These are phyloP conservation scores for Capronia americana DNA, from an alignment of 2,329 filamentous ascomycete genomes.

Conservation along the genomic window DNA sequence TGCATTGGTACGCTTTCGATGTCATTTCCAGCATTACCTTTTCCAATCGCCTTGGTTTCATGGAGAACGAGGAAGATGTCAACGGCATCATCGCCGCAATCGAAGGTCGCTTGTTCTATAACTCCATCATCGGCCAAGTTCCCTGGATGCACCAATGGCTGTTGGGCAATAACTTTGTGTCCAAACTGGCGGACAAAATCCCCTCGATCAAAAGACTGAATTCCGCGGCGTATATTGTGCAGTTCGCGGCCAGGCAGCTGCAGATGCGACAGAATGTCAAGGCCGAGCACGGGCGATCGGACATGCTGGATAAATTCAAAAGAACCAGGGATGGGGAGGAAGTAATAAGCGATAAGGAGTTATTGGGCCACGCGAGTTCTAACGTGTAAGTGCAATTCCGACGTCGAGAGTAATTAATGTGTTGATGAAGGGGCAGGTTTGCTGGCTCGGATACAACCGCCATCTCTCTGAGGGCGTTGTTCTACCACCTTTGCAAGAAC, in stretches of 20 bases:
- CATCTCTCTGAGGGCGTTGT: constrained; percentile 39
- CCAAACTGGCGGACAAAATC: constrained; percentile 22
- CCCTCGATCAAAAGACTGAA: constrained; percentile 31
- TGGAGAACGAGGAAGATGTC: constrained; percentile 45
- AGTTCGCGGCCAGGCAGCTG: constrained; percentile 32
- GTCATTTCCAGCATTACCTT: constrained; percentile 48
- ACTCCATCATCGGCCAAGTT: constrained; percentile 33
- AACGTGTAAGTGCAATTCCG: constrained; percentile 27
- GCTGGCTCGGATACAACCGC: constrained; percentile 36
- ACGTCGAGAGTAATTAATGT: neutral
- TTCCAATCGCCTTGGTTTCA: constrained; percentile 45
- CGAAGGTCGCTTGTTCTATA: constrained; percentile 30
- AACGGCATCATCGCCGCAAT: constrained; percentile 45
- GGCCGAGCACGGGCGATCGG: constrained; percentile 21
- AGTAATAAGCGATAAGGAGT: constrained; percentile 31
- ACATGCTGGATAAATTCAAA: constrained; percentile 34
- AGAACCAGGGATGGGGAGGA: constrained; percentile 29
- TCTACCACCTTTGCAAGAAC: constrained; percentile 57
- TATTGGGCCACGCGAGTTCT: constrained; percentile 31
- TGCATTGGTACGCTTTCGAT: constrained; percentile 48
- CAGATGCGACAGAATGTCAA: constrained; percentile 23
- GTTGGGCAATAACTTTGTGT: constrained; percentile 24
- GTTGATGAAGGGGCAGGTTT: constrained; percentile 20
- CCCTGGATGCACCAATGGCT: constrained; percentile 29
- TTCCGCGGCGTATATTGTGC: constrained; percentile 29